A percentile compares a stretch with the other conserved stretches of the same genome.
Conservation (phyloP, 108 stramenopile genomes). For the Mediolabrus comicus region DNA sequence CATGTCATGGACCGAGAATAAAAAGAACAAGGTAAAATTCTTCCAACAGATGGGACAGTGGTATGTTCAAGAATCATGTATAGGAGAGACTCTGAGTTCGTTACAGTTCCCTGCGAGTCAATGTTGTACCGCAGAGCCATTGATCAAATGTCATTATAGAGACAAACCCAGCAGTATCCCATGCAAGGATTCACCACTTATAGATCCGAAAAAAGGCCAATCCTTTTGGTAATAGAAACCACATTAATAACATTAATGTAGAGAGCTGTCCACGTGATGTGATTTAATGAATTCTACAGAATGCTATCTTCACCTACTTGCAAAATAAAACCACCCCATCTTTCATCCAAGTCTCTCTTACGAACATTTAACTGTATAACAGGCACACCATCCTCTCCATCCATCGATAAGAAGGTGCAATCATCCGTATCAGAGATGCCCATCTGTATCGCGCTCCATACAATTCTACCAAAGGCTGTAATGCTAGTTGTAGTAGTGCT, state of each 20-base stretch:
- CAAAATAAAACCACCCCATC: constrained; percentile 63
- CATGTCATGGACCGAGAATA: constrained; percentile 85
- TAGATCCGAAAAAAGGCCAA: constrained; percentile 33
- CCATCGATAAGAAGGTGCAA: constrained; percentile 25
- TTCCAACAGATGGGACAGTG: constrained; percentile 80
- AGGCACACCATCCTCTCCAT: constrained; percentile 51
- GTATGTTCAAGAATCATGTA: constrained; percentile 62
- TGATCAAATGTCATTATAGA: constrained; percentile 45
- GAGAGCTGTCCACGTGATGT: neutral
- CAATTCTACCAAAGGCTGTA: constrained; percentile 54
- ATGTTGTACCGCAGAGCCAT: constrained; percentile 41
- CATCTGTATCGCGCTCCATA: constrained; percentile 43
- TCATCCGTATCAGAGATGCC: constrained; percentile 34
- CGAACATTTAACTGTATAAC: constrained; percentile 27
- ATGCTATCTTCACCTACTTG: constrained; percentile 58
- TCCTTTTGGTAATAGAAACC: constrained; percentile 34
- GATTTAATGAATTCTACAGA: constrained; percentile 28
- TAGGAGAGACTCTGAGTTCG: constrained; percentile 23
- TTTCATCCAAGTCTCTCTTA: constrained; percentile 28
- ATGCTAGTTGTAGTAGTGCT: constrained; percentile 44
- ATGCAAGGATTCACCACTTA: constrained; percentile 29
- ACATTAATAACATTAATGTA: neutral
- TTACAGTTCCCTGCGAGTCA: too few species aligned
- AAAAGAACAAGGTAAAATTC: constrained; percentile 77
- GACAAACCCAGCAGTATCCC: constrained; percentile 54